These are phyloP conservation scores for Cymbidium sinense DNA, from an alignment of 106 monocot genomes.

Conservation along the genomic window DNA sequence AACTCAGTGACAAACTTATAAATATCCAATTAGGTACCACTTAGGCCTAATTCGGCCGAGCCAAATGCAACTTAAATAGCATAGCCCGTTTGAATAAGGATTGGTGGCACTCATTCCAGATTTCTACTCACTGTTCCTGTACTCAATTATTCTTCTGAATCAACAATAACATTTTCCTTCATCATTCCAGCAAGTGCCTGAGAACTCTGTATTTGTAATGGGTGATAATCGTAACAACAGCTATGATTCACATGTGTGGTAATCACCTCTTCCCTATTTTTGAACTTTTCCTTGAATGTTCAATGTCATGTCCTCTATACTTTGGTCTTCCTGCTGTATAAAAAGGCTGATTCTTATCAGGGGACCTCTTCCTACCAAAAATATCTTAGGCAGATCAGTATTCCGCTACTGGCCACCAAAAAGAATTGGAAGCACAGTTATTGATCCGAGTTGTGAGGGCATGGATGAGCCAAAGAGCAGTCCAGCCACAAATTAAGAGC, in stretches of 20 bases:
- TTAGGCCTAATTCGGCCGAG: no score
- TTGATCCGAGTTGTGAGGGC: slow-evolving; percentile 11
- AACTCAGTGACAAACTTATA: no score
- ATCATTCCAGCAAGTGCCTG: slow-evolving; percentile 59
- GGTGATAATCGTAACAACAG: slow-evolving; percentile 99
- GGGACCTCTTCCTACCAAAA: slow-evolving; percentile 85
- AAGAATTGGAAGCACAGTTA: slow-evolving; percentile 66
- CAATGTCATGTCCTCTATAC: not conserved
- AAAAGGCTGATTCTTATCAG: slow-evolving; percentile 20
- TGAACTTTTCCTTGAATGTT: not conserved
- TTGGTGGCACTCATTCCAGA: not conserved
- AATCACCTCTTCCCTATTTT: slow-evolving; percentile 12
- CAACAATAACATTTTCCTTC: not conserved
- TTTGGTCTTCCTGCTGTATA: slow-evolving; percentile 3
- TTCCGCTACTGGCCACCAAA: slow-evolving; percentile 93
- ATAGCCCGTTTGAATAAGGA: not conserved
- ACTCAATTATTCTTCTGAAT: not conserved
- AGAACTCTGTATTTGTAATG: slow-evolving; percentile 89
- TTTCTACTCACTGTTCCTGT: not conserved
- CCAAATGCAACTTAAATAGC: no score
- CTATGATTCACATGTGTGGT: slow-evolving; percentile 97
- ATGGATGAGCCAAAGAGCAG: slow-evolving; percentile 2
- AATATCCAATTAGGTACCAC: no score
- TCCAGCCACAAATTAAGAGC: not conserved
- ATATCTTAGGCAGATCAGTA: slow-evolving; percentile 83